Percentiles rank a stretch among this genome's conserved stretches.
phyloP scores from a whole-genome alignment of 257 asterid genomes.

The Agastache rugosa region DNA sequence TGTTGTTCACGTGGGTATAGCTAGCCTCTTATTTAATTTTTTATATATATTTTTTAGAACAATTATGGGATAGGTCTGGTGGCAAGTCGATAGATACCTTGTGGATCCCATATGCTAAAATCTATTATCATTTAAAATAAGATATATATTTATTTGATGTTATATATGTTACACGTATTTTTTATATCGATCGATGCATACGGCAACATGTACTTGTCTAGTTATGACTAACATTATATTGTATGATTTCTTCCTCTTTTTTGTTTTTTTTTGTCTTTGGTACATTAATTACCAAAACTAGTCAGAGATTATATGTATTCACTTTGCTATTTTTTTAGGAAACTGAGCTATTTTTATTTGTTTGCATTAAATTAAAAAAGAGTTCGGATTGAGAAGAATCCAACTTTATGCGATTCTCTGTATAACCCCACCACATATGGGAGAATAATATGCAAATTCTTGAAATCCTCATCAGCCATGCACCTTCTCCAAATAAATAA shows the following conservation, averaged over 20 bases:
- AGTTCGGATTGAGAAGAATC: conserved; percentile 61
- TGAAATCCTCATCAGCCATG: conserved; percentile 33
- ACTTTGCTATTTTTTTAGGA: no score
- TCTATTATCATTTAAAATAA: no score
- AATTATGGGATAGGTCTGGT: conserved; percentile 29
- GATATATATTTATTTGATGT: no score
- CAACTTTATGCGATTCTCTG: conserved; percentile 46
- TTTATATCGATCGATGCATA: no score
- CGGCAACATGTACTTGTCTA: no score
- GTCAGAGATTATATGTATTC: no score
- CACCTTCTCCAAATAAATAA: conserved; percentile 32
- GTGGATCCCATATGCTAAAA: conserved; percentile 13
- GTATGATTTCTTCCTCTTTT: no score
- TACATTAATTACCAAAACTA: no score
- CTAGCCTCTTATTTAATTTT: not conserved
- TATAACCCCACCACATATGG: conserved; percentile 45
- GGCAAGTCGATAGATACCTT: conserved; percentile 32
- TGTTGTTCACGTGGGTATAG: conserved; percentile 37
- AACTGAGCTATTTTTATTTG: not conserved
- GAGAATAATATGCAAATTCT: conserved; percentile 39
- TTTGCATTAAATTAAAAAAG: conserved; percentile 14
- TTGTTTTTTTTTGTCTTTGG: no score
- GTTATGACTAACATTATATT: no score
- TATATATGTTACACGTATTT: no score
- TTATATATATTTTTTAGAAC: not conserved